Base-by-base conservation (phyloP, 495 filamentous ascomycete genomes). In the Extremus antarcticus region DNA sequence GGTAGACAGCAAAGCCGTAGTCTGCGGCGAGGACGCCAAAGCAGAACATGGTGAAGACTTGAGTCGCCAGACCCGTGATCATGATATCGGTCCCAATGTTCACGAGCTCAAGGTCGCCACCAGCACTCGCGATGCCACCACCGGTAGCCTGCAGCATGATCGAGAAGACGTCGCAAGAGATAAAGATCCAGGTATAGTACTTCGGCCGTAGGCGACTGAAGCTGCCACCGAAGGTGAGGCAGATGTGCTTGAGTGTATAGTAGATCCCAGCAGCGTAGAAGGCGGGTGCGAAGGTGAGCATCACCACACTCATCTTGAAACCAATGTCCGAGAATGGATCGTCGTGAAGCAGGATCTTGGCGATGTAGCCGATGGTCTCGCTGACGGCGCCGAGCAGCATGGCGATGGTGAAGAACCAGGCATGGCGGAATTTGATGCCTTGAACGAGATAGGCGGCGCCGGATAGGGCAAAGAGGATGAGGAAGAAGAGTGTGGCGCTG, bases 211-310 rank as follows among this genome's bases (percentile, higher is more conserved):
- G 51, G 7, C 59, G 39, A 50, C 29, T 45, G 59, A 62, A 58
- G 51, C 15, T n/a, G 1, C 50, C 1, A 16, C 55, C 54, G 55
- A 62, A 62, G 21, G 55, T 58, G 25, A 58, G 54, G 47, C 55
- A 43, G 39, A 32, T 25, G 22, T 24, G 32, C 24, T 43, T 55
- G 10, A 59, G 57, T 13, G 35, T 79, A 53, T 81, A 69, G 66
- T 85, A 85, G 54, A 84, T 77, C 11, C 73, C 78, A 0, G 80
- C 80, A 13, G 76, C 73, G 62, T 77, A 74, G 59, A 77, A 84
- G 38, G 79, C 74, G 0, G 81, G 81, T 1, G 70, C 78, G 43
- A 78, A 70, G 10, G 75, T 81, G 39, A 85, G 71, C 47, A 76
- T 76, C 54, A 81, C 62, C 51, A 72, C 66, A 51, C 66, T 66